Percentiles rank a stretch among this genome's conserved stretches.
These are phyloP conservation scores for Trametes pubescens DNA, from an alignment of 1,284 basidiomycete genomes.

Conservation along the genomic window DNA sequence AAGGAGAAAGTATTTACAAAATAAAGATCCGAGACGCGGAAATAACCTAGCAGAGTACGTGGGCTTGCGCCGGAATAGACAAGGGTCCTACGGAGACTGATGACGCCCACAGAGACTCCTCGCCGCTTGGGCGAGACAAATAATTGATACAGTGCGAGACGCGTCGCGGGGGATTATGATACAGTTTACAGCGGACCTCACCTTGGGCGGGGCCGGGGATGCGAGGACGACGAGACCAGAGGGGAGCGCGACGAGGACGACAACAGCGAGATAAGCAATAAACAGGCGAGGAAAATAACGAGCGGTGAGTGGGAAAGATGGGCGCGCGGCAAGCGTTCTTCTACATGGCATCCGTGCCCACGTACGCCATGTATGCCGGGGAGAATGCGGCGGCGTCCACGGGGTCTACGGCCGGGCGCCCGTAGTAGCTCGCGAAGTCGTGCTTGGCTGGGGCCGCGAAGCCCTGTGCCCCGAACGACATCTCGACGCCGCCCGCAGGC, in stretches of 20 bases:
- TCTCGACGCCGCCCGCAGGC: conserved; percentile 25
- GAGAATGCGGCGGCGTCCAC: conserved; percentile 26
- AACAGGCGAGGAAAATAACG: conserved; percentile 29
- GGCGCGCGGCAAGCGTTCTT: conserved; percentile 26
- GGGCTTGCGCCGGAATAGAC: conserved; percentile 18
- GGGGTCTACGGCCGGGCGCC: conserved; percentile 24
- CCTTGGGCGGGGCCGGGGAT: conserved; percentile 13
- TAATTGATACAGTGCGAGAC: conserved; percentile 37
- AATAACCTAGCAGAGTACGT: conserved; percentile 35
- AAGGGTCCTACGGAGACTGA: conserved; percentile 25
- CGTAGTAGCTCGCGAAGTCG: conserved; percentile 32
- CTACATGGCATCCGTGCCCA: conserved; percentile 34
- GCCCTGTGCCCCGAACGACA: conserved; percentile 30
- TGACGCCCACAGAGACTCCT: conserved; percentile 18
- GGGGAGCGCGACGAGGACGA: conserved; percentile 10
- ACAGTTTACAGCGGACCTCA: conserved; percentile 30
- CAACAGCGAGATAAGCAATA: conserved; percentile 31
- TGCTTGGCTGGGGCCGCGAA: conserved; percentile 28
- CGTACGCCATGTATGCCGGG: conserved; percentile 26
- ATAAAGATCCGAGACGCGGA: conserved; percentile 34
- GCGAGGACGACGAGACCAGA: conserved; percentile 5
- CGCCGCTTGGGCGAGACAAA: conserved; percentile 23
- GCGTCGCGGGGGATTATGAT: conserved; percentile 33
- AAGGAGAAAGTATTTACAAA: conserved; percentile 30
- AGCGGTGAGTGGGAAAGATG: conserved; percentile 28